Base-by-base conservation (phyloP, 192 early-diverging fungal species). In the Pilaira anomala region DNA sequence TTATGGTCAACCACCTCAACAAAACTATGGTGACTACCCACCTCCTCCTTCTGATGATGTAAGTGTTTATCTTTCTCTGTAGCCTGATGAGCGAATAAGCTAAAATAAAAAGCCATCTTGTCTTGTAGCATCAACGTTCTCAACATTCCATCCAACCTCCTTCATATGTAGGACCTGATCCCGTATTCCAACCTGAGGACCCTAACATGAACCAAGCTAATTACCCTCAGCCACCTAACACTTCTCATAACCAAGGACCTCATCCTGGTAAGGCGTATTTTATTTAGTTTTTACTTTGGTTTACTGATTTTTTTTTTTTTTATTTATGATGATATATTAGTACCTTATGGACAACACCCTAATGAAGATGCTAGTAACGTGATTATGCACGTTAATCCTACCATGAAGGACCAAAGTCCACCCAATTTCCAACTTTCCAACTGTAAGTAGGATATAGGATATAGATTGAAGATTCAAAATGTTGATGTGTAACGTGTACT, bases 351-450 rank as follows among this genome's bases (percentile, higher is more conserved):
- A 28, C 30, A 30, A 30, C 61, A 30, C 0, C 52, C 63, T 21
- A 22, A 29, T 11, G 3, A 39, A 29, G 41, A 22, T 19, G 51
- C 36, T 9, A 46, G 25, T 48, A 26, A 60, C 21, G 18, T 69
- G 28, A 29, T 67, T 22, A 65, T 73, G 42, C 69, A 65, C 25
- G 71, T 62, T 2, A 12, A 72, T 55, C 65, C 70, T 7, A 22
- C 21, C 39, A 69, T 63, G 22, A 60, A 75, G 41, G 53, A 69
- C 22, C 18, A 54, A 24, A 33, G 67, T n/a, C 71, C 75, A 6
- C 69, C 74, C 0, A 13, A 74, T 19, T 82, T 79, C 48, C 75
- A 80, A 48, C 62, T 85, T 0, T 82, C 80, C 13, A 82, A 78
- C 36, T 85, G 83, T 71, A 65, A 66, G 24, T n/a, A n/a, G n/a